These are phyloP conservation scores for Diaporthe sp. DNA, from an alignment of 2,329 filamentous ascomycete species.

Conservation along the genomic window DNA sequence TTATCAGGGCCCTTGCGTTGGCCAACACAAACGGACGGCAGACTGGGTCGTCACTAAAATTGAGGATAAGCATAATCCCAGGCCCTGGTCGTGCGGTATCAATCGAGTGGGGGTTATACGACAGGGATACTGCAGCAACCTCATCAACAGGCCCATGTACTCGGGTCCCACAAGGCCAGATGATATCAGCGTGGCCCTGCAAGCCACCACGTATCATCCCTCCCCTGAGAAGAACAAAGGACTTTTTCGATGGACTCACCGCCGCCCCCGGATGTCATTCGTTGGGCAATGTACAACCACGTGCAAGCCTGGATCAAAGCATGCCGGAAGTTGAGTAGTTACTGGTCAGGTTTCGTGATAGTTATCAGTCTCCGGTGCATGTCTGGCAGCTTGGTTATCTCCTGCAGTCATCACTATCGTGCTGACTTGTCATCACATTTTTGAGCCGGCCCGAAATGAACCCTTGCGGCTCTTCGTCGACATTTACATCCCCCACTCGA, in stretches of 20 bases:
- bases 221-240: background rate
- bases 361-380: background rate
- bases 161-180: constrained; percentile 16
- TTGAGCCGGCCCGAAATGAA: background rate
- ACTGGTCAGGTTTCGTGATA: background rate
- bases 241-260: background rate
- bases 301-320: background rate
- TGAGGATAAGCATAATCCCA: background rate
- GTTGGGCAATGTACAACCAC: constrained; percentile 11
- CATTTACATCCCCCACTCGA: background rate
- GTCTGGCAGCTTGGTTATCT: background rate
- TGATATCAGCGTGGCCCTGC: background rate
- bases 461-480: background rate
- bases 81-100: background rate
- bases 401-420: background rate
- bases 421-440: background rate
- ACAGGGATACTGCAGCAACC: constrained; percentile 13
- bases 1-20: background rate
- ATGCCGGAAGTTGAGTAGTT: background rate
- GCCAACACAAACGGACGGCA: background rate
- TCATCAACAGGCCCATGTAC: background rate
- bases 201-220: background rate
- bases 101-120: background rate
- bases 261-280: background rate
- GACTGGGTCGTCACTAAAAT: constrained; percentile 4